A percentile compares a stretch with the other conserved stretches of the same genome.
Conservation (phyloP, 164 flowering plant species). For the Chimonanthus salicifolius region DNA sequence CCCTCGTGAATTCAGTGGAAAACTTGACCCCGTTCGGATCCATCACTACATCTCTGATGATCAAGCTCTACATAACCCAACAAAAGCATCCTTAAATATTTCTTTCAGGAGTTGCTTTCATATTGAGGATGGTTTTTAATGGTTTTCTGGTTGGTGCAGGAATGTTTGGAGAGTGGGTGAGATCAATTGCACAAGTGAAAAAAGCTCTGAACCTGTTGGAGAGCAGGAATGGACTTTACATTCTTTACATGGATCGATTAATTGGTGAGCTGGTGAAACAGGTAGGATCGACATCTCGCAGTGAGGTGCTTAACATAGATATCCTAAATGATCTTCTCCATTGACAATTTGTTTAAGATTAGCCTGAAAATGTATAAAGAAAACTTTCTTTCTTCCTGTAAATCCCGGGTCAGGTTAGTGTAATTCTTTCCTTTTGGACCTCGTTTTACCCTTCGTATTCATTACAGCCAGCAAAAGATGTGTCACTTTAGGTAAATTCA, state of each 20-base stretch:
- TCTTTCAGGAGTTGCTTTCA: too few relatives aligned
- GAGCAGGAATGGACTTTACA: constrained; percentile 73
- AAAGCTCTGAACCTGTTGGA: constrained; percentile 61
- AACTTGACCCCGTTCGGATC: too few relatives aligned
- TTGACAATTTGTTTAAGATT: constrained; percentile 17
- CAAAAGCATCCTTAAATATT: too few relatives aligned
- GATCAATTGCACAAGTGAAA: constrained; percentile 52
- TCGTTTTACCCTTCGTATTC: too few relatives aligned
- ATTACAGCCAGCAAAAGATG: too few relatives aligned
- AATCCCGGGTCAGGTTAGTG: too few relatives aligned
- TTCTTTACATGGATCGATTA: constrained; percentile 79
- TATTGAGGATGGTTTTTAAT: too few relatives aligned
- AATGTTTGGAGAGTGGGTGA: constrained; percentile 70
- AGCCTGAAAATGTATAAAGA: background rate
- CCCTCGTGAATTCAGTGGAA: too few relatives aligned
- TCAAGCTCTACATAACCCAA: too few relatives aligned
- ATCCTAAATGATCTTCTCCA: constrained; percentile 39
- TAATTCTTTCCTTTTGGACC: too few relatives aligned
- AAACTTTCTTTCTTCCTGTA: background rate
- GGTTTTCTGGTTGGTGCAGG: constrained; percentile 30
- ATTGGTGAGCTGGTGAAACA: constrained; percentile 56
- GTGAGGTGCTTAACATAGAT: constrained; percentile 37
- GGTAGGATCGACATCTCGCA: constrained; percentile 38
- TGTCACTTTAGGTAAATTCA: too few relatives aligned
- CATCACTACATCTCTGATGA: too few relatives aligned